These are phyloP conservation scores for Brassica balearica DNA, from an alignment of 441 rosid species.

Conservation along the genomic window DNA sequence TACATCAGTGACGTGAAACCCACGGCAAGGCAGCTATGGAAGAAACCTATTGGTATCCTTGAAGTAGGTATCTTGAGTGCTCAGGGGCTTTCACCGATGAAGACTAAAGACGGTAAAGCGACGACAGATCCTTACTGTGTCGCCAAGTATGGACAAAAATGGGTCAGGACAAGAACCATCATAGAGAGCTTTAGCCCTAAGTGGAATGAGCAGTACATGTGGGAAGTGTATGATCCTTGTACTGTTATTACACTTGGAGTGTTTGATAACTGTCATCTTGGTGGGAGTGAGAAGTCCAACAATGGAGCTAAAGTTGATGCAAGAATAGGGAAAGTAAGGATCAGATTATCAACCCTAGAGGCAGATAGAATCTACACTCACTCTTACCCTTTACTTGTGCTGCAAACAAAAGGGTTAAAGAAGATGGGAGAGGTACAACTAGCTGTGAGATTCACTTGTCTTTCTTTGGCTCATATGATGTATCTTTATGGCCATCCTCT, in stretches of 20 bases:
- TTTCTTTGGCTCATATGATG: too few relatives aligned
- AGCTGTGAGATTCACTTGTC: too few relatives aligned
- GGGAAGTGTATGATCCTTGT: constrained; percentile 73
- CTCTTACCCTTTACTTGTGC: too few relatives aligned
- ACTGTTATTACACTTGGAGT: constrained; percentile 68
- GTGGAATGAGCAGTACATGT: constrained; percentile 77
- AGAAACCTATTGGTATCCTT: constrained; percentile 66
- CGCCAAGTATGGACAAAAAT: constrained; percentile 71
- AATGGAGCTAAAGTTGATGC: constrained; percentile 18
- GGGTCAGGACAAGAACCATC: constrained; percentile 72
- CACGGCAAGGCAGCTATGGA: constrained; percentile 76
- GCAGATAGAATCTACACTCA: too few relatives aligned
- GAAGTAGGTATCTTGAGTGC: constrained; percentile 72
- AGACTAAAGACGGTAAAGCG: constrained; percentile 57
- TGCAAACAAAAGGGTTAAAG: too few relatives aligned
- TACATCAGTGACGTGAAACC: constrained; percentile 70
- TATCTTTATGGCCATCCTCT: too few relatives aligned
- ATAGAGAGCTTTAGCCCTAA: constrained; percentile 65
- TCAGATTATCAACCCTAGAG: too few relatives aligned
- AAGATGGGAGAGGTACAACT: too few relatives aligned
- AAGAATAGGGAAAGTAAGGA: not conserved
- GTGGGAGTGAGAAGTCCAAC: not conserved
- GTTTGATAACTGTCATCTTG: constrained; percentile 55
- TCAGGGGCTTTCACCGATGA: constrained; percentile 69
- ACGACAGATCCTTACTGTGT: constrained; percentile 71